Conservation (phyloP, 1,284 basidiomycete genomes). For the Apiotrichum sp. region DNA sequence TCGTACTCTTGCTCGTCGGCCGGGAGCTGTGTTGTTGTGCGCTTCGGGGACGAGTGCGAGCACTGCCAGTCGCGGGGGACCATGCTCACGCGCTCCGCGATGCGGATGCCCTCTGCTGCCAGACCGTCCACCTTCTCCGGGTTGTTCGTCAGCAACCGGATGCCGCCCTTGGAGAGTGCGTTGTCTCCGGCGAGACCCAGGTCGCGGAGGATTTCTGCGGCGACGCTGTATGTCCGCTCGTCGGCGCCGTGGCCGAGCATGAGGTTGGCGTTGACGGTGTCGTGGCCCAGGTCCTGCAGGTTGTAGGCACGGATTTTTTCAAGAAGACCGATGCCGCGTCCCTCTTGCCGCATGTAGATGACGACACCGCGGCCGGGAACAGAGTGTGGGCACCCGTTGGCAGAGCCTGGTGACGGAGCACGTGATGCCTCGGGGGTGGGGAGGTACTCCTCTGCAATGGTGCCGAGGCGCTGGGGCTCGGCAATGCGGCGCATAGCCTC, state of each 20-base stretch:
- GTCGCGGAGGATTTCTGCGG: conserved; percentile 82
- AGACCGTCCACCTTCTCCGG: conserved; percentile 92
- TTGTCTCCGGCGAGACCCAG: conserved; percentile 63
- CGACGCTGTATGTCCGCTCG: conserved; percentile 87
- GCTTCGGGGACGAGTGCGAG: conserved; percentile 11
- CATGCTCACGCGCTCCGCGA: conserved; percentile 87
- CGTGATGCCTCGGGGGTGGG: conserved; percentile 39
- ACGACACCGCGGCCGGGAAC: conserved; percentile 79
- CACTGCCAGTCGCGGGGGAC: conserved; percentile 81
- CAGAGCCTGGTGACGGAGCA: conserved; percentile 19
- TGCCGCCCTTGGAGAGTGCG: conserved; percentile 55
- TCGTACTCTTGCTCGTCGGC: conserved; percentile 42
- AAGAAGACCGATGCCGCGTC: conserved; percentile 92
- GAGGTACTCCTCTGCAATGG: conserved; percentile 41
- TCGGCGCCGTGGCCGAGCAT: conserved; percentile 93
- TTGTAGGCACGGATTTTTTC: conserved; percentile 98
- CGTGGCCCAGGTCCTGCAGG: conserved; percentile 93
- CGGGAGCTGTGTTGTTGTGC: conserved; percentile 24
- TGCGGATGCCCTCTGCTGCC: conserved; percentile 70
- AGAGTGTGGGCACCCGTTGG: neutral
- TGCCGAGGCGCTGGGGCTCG: conserved; percentile 52
- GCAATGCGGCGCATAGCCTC: conserved; percentile 91
- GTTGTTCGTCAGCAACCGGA: conserved; percentile 91
- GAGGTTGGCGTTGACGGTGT: conserved; percentile 95
- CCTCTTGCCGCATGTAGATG: conserved; percentile 95